Base-by-base conservation (phyloP, 257 asterid species). In the Capsicum chinense region DNA sequence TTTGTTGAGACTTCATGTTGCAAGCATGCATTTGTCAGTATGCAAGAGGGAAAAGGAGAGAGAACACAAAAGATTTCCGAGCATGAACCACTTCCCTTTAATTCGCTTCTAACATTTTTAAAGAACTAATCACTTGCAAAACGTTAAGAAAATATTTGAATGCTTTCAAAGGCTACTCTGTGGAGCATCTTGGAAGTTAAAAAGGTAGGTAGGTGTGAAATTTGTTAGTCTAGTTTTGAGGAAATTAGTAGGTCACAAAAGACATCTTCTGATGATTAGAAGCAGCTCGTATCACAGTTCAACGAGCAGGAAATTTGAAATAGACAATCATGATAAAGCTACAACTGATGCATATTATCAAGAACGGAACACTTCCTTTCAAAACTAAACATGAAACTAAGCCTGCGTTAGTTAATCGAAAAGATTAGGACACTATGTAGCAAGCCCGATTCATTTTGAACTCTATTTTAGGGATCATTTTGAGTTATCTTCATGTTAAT, bases 391-490 rank as follows among this genome's bases (percentile, higher is more conserved):
- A 14, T 14, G 50, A 5, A 78, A 78, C 82, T 78, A 7, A 52
- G 33, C 66, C 10, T 33, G 50, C 8, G 64, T 33, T 54, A 10
- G 33, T 78, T 4, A 5, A 78, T 78, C 16, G 16, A 78, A 78
- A 78, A 78, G 52, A 33, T 9, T 78, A 78, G 66, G 47, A 33
- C 0, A 0, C 5, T 21, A 3, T 74, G 5, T 50, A 0, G 42
- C 80, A 74, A 74, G 60, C 7, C 62, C 81, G 10, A 11, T 7
- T 4, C 81, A 76, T 78, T 78, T 14, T 5, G 9, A 54, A 54
- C 64, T 78, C 64, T 76, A 52, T 10, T 26, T 7, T 54, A 54
- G 16, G 64, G 64, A 78, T 78, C 82, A 14, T 78, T 78, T 50
- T 15, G 4, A 56, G 48, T 76, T 52, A 52, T 78, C 33, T 78